Evolutionary conservation across 2,329 filamentous ascomycete genomes (phyloP), one percentile per base, ranked within the genome.

Genomic region (Colletotrichum abscissum): DNA sequence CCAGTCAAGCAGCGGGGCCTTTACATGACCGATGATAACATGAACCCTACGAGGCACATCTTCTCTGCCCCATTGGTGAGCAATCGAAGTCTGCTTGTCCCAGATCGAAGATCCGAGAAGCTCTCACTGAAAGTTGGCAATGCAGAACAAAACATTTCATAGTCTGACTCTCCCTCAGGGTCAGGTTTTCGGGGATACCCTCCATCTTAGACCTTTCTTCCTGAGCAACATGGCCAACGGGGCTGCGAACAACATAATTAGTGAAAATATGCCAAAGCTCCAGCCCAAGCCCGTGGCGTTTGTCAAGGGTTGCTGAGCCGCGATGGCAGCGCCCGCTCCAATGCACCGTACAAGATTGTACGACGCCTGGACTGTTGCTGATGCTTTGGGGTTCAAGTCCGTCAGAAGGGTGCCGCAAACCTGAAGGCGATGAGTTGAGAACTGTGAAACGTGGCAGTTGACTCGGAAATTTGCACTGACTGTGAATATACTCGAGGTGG

Each of bases 401-500:
- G 38, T 42, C 5, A 42, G 6, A 42, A 42, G 38, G 38, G 38
- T 42, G 38, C 38, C 38, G 38, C 38, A 42, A 42, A 42, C 19
- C 38, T 42, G 38, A 19, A 42, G 38, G 38, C 14, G 6, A 42
- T 19, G 16, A 42, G 2, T 42, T 7, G 19, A 6, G 16, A 19
- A 42, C 14, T 14, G 38, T 4, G 14, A 14, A 42, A 42, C 6
- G 7, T 42, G 38, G 14, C 8, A 3, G 16, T 42, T 7, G 16
- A 19, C 3, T 42, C 2, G 16, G 3, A 3, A 42, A 16, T 8
- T 8, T 4, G 38, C 6, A 42, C 71, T 24, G 28, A 75, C 72
- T 46, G 65, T 72, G 49, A 72, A 75, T 12, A 69, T 63, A n/a
- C 67, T 69, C 4, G 68, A 65, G 3, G 68, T 75, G 9, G 74